Evolutionary conservation across 192 early-diverging fungal genomes (phyloP).

Genomic region (Coemansia sp.): DNA sequence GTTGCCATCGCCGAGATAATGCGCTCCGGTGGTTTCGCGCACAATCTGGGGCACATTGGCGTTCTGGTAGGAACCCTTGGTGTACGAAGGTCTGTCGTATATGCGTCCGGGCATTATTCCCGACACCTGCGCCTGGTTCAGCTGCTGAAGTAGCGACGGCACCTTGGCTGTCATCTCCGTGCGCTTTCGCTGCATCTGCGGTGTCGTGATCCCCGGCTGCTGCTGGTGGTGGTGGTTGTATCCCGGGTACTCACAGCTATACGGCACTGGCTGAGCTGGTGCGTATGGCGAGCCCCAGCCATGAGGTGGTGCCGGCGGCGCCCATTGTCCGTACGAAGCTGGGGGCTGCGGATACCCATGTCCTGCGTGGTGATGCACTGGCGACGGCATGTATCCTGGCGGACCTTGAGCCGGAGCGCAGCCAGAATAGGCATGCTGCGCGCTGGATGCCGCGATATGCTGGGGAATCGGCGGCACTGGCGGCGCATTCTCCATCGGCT

Average conservation of each 20-base stretch:
- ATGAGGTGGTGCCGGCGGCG: not conserved
- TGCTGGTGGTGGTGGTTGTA: not conserved
- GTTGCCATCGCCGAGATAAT: constrained; percentile 41
- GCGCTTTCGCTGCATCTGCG: constrained; percentile 17
- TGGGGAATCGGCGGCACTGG: constrained; percentile 45
- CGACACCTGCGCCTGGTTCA: constrained; percentile 22
- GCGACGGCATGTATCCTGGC: not conserved
- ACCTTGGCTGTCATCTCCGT: constrained; percentile 29
- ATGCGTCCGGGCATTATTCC: constrained; percentile 27
- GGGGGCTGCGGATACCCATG: constrained; percentile 3
- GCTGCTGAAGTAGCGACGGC: constrained; percentile 46
- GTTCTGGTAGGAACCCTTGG: constrained; percentile 44
- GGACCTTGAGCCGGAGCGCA: not conserved
- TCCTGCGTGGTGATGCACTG: not conserved
- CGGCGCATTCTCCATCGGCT: constrained; percentile 2
- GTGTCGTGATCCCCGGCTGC: constrained; percentile 7
- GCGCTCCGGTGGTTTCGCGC: constrained; percentile 16
- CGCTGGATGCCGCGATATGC: not conserved
- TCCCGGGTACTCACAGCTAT: too few species aligned
- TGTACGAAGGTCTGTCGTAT: constrained; percentile 27
- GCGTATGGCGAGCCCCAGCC: constrained; percentile 3
- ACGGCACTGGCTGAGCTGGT: too few species aligned
- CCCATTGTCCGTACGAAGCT: constrained; percentile 2
- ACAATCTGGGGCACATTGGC: constrained; percentile 7
- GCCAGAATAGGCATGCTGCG: not conserved